Evolutionary conservation across 495 filamentous ascomycete genomes (phyloP).

Genomic region (Aspergillus saccharolyticus): DNA sequence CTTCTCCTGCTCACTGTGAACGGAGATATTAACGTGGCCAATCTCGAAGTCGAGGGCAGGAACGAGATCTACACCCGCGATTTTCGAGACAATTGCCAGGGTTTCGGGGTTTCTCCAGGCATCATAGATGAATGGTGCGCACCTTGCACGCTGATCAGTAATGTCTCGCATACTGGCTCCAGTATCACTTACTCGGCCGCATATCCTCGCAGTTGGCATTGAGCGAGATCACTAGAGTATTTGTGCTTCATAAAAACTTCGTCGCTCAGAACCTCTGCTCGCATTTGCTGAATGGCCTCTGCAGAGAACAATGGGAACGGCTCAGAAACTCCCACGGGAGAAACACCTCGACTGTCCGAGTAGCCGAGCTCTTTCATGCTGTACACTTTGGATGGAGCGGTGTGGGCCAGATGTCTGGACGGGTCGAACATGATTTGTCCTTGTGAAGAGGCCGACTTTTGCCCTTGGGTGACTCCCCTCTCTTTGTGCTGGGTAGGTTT

Average conservation of each 20-base stretch:
- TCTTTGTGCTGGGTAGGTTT: slow-evolving; percentile 4
- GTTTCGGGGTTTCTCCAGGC: slow-evolving; percentile 65
- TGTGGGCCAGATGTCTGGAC: slow-evolving; percentile 51
- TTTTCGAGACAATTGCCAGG: slow-evolving; percentile 58
- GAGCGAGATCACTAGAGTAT: slow-evolving; percentile 59
- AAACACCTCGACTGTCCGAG: slow-evolving; percentile 52
- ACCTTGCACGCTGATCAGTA: slow-evolving; percentile 32
- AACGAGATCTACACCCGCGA: slow-evolving; percentile 70
- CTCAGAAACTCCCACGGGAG: slow-evolving; percentile 63
- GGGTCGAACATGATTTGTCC: slow-evolving; percentile 44
- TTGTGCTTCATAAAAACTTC: slow-evolving; percentile 62
- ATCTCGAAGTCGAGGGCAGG: slow-evolving; percentile 70
- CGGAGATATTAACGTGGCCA: slow-evolving; percentile 65
- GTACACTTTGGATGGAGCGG: slow-evolving; percentile 45
- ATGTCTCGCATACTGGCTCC: not conserved
- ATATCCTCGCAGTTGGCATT: slow-evolving; percentile 64
- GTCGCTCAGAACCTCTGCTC: slow-evolving; percentile 57
- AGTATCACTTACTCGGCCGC: slow-evolving; percentile 52
- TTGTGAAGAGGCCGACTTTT: not conserved
- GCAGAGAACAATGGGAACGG: slow-evolving; percentile 68
- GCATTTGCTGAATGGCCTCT: slow-evolving; percentile 61
- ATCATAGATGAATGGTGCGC: slow-evolving; percentile 63
- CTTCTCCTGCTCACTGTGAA: slow-evolving; percentile 52
- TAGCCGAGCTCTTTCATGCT: slow-evolving; percentile 59
- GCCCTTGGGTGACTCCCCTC: slow-evolving; percentile 5